Percentiles rank a stretch among this genome's conserved stretches.
phyloP scores from a whole-genome alignment of 1,284 basidiomycete genomes.

The Phellopilus nigrolimitatus region DNA sequence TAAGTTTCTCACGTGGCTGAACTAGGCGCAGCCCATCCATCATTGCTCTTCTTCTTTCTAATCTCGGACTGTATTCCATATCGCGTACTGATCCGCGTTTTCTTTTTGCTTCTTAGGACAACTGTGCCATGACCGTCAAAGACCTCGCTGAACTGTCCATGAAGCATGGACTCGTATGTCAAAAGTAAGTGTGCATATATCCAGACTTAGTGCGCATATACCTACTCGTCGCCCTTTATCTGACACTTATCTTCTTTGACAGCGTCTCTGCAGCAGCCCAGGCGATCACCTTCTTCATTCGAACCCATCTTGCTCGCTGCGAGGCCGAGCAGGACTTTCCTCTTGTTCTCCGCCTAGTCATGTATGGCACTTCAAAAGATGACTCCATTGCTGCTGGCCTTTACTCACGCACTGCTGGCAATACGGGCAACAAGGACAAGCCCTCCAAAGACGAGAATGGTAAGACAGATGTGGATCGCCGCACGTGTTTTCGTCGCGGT shows the following conservation, averaged over 20 bases:
- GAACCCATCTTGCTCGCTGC: conserved; percentile 64
- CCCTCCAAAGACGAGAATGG: conserved; percentile 16
- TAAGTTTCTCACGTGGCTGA: conserved; percentile 16
- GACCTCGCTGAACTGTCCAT: conserved; percentile 69
- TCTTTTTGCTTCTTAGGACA: conserved; percentile 42
- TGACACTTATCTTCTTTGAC: conserved; percentile 12
- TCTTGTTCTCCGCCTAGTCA: conserved; percentile 61
- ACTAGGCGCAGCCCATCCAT: conserved; percentile 3
- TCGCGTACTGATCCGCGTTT: conserved; percentile 15
- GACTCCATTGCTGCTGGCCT: conserved; percentile 69
- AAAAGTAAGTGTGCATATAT: conserved; percentile 61
- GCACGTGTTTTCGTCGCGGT: conserved; percentile 72
- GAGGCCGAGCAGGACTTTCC: conserved; percentile 66
- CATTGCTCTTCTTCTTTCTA: conserved; percentile 17
- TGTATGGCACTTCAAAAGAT: conserved; percentile 65
- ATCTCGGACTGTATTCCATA: conserved; percentile 13
- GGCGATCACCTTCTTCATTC: conserved; percentile 74
- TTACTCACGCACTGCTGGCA: conserved; percentile 60
- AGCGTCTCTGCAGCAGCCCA: conserved; percentile 73
- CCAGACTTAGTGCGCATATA: conserved; percentile 11
- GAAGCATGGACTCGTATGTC: conserved; percentile 59
- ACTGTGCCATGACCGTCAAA: conserved; percentile 78
- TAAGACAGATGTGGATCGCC: conserved; percentile 32
- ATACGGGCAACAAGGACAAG: conserved; percentile 17
- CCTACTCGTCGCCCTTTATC: conserved; percentile 1